Evolutionary conservation across 805 yeast genomes (phyloP).

Genomic region (Ogataea pignaliae): DNA sequence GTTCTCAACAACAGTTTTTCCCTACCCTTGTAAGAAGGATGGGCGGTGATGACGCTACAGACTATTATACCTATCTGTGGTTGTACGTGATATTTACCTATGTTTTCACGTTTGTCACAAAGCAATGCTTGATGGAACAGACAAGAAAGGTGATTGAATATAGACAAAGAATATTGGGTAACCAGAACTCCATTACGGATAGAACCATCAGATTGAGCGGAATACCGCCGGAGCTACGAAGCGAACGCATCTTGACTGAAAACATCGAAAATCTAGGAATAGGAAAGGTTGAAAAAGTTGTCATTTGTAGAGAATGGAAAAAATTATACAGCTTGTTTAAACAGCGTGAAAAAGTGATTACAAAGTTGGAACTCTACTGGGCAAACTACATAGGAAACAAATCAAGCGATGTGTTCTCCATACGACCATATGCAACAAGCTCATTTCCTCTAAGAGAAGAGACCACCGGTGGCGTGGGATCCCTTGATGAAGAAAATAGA

Average conservation of each 20-base stretch:
- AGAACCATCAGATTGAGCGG: conserved; percentile 86
- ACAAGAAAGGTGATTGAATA: conserved; percentile 70
- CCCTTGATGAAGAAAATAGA: conserved; percentile 2
- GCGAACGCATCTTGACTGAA: conserved; percentile 60
- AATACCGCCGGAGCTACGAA: conserved; percentile 77
- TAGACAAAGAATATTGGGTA: conserved; percentile 78
- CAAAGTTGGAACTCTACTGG: conserved; percentile 67
- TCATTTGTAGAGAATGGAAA: conserved; percentile 86
- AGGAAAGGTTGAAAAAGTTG: conserved; percentile 73
- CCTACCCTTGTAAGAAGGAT: conserved; percentile 1
- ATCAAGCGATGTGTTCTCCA: conserved; percentile 16
- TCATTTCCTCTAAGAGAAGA: conserved; percentile 22
- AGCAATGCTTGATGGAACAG: conserved; percentile 58
- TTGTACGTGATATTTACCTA: conserved; percentile 84
- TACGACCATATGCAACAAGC: conserved; percentile 24
- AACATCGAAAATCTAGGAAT: conserved; percentile 76
- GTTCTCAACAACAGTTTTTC: not conserved
- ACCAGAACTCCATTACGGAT: conserved; percentile 85
- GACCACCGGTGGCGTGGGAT: not conserved
- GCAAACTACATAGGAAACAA: conserved; percentile 54
- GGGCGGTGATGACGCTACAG: conserved; percentile 20
- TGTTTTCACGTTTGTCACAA: conserved; percentile 68
- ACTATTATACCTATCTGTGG: conserved; percentile 65
- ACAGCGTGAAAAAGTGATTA: conserved; percentile 49
- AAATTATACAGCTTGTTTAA: conserved; percentile 62